phyloP scores from a whole-genome alignment of 2,329 filamentous ascomycete genomes.

The Aspergillus sp. region DNA sequence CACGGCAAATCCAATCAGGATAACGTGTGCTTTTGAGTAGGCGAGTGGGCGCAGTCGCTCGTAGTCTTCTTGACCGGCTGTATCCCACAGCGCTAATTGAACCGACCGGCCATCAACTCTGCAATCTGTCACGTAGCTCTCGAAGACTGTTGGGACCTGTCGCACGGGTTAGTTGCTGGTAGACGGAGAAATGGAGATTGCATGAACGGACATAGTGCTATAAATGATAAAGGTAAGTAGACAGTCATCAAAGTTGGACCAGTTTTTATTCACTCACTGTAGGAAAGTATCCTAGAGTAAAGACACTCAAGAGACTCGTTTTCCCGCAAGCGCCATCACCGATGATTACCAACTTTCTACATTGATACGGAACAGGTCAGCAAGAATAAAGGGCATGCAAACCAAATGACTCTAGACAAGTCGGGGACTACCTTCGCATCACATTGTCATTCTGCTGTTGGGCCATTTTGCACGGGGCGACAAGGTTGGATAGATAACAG shows the following conservation, averaged over 20 bases:
- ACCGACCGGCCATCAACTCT: constrained; percentile 98
- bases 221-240: constrained; percentile 26
- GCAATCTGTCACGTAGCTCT: constrained; percentile 99
- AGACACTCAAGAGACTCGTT: constrained; percentile 95
- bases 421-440: constrained; percentile 58
- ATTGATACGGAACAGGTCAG: constrained; percentile 24
- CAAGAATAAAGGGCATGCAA: neutral
- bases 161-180: constrained; percentile 20
- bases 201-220: constrained; percentile 51
- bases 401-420: constrained; percentile 1
- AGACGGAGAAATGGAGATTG: neutral
- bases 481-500: constrained; percentile 17
- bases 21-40: constrained; percentile 96
- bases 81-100: constrained; percentile 97
- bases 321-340: constrained; percentile 98
- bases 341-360: constrained; percentile 93
- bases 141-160: constrained; percentile 94
- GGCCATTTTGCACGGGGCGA: constrained; percentile 35
- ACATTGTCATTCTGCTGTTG: constrained; percentile 49
- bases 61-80: constrained; percentile 98
- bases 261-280: constrained; percentile 67
- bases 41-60: constrained; percentile 91
- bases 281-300: constrained; percentile 96
- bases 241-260: neutral
- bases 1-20: constrained; percentile 92